Base-by-base conservation (phyloP, 345 rosid genomes). In the Noccaea bulbosa region DNA sequence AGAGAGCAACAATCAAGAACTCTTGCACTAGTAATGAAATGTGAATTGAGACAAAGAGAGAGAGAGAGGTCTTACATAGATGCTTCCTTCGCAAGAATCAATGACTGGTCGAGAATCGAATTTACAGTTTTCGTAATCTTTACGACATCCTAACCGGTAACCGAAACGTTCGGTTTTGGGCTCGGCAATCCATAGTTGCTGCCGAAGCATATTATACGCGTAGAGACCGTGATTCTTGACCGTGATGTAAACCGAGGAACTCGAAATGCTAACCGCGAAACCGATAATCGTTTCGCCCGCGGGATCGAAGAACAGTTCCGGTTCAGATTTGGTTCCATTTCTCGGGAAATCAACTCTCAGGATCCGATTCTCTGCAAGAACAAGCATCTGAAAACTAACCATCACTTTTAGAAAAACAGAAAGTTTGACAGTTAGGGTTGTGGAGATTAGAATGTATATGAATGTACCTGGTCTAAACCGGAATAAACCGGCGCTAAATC, bases 331-430 rank as follows among this genome's bases (percentile, higher is more conserved):
- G 53, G 80, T 71, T 62, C 84, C 83, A 15, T 72, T 78, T 9
- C 78, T 32, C 39, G 71, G 62, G 24, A 78, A 81, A 55, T 79
- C 24, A 7, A 91, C 43, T n/a, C 82, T 82, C 24, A 89, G 49
- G 14, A 93, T 83, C 52, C 93, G 80, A 57, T 88, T 80, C 65
- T 87, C 96, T 53, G 94, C 91, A 76, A 86, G 84, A 81, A 93
- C 54, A 74, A 78, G 85, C 59, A 93, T 73, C 97, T 93, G 86
- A 73, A 78, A 73, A 54, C 35, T 40, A 27, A 56, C 7, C 9
- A 41, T 48, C 39, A 45, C 6, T 45, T 46, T 30, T 6, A 30
- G 43, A 49, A 40, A 40, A 70, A 40, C 22, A 41, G 55, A 67
- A 41, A 14, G 45, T 16, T 14, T 2, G 34, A 2, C 30, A 40